Evolutionary conservation across 441 rosid species (phyloP).

Genomic region (Codiaeum variegatum): DNA sequence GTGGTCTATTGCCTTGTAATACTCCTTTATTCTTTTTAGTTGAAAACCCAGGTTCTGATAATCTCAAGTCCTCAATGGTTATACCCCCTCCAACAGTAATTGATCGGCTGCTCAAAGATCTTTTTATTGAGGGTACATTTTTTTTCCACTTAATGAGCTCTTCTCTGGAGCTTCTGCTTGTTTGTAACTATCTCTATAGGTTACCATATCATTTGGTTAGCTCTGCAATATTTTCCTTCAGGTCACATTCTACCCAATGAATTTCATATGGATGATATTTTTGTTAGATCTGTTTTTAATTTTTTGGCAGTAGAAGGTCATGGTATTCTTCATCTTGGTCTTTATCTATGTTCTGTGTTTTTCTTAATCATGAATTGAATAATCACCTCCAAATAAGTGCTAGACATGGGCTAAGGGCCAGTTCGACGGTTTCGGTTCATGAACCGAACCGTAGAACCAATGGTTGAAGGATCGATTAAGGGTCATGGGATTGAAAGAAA

Average conservation of each 20-base stretch:
- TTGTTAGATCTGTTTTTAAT: background rate
- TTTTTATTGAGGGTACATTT: conserved; percentile 73
- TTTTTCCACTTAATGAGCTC: background rate
- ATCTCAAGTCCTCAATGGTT: conserved; percentile 67
- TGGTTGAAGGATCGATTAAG: too few relatives aligned
- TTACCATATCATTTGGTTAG: background rate
- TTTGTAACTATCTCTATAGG: background rate
- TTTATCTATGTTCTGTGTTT: background rate
- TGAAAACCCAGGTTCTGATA: conserved; percentile 67
- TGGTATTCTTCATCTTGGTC: background rate
- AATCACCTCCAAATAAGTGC: background rate
- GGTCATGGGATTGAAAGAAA: too few relatives aligned
- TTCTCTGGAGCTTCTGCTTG: background rate
- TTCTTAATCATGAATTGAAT: background rate
- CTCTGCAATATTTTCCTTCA: background rate
- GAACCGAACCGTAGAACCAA: too few relatives aligned
- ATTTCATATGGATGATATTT: background rate
- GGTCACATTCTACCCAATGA: background rate
- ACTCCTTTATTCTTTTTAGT: conserved; percentile 32
- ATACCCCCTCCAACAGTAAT: conserved; percentile 83
- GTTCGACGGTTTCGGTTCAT: too few relatives aligned
- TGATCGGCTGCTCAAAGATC: conserved; percentile 93
- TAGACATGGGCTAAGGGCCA: too few relatives aligned
- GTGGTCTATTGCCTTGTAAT: conserved; percentile 12
- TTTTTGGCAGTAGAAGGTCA: background rate